Evolutionary conservation across 2,329 filamentous ascomycete species (phyloP), one percentile per base, ranked within the genome.

Genomic region (Achaetomium macrosporum): DNA sequence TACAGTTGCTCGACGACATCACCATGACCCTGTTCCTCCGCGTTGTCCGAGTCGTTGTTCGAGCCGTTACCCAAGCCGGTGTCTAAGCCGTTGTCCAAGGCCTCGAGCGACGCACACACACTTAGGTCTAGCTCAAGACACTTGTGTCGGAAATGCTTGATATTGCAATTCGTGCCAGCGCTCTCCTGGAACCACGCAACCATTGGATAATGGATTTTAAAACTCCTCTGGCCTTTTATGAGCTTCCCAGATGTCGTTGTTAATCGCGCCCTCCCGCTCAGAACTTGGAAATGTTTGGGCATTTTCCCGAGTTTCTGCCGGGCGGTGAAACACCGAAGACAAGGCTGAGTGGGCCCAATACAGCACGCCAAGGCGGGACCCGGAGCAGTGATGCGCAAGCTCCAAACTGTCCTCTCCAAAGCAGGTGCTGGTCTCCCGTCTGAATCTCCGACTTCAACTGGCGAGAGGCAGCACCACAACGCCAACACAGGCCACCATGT

Each of bases 321-420:
- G 53, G 53, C 53, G 53, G 53, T 55, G 43, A 55, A 46, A 12
- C 15, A 2, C 15, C 7, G n/a, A 47, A 33, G 37, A 45, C 39
- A 40, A 13, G 45, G 45, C 31, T 40, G 49, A 50, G 55, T 53
- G 50, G 48, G 43, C 47, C 55, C 35, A 54, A 51, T 47, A 31
- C 56, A 53, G 55, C 40, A 42, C 45, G 61, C 61, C 61, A 63
- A 63, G 61, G 42, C 53, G 13, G 20, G 50, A 46, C 48, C 56
- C 60, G 56, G 55, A 51, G 49, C 49, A 56, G 33, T 54, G 51
- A 47, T 54, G 57, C 58, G 50, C 55, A 63, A 64, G 62, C 62
- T 64, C 62, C 62, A 64, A 62, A 60, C 61, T 64, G 62, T 63
- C 62, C 62, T 64, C 62, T 63, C 61, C 59, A 58, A 58, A 49